phyloP scores from a whole-genome alignment of 2,329 filamentous ascomycete genomes.

The Verticillium tricorpus region DNA sequence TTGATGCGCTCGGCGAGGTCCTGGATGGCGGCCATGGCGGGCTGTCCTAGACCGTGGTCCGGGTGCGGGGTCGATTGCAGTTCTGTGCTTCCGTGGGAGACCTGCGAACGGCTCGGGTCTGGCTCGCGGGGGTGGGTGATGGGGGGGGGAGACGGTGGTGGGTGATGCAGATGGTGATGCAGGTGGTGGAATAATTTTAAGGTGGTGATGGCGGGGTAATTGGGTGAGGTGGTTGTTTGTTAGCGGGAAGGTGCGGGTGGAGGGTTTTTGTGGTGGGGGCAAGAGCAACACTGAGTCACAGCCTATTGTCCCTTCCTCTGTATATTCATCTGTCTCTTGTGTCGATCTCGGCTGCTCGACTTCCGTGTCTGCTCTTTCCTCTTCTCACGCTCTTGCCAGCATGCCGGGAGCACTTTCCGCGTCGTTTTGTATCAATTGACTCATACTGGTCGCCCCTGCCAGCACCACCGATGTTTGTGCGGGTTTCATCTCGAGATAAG shows the following conservation, averaged over 20 bases:
- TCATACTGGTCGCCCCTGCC: neutral
- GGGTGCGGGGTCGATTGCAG: neutral
- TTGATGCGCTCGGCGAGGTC: slow-evolving; percentile 48
- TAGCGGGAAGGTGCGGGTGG: neutral
- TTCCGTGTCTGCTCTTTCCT: neutral
- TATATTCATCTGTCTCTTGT: neutral
- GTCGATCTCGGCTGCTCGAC: neutral
- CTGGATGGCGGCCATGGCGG: slow-evolving; percentile 38
- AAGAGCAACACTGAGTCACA: neutral
- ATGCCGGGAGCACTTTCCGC: neutral
- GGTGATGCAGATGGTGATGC: neutral
- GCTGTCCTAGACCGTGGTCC: neutral
- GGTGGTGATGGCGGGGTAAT: slow-evolving; percentile 3
- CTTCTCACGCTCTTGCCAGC: neutral
- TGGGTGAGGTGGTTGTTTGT: neutral
- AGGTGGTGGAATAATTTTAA: slow-evolving; percentile 1
- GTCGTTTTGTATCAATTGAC: neutral
- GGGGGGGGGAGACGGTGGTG: neutral
- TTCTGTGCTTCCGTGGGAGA: neutral
- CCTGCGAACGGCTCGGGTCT: neutral
- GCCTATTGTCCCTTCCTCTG: neutral
- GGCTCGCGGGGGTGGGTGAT: neutral
- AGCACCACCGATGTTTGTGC: neutral
- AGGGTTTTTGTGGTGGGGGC: slow-evolving; percentile 2
- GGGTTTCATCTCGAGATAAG: slow-evolving; percentile 1